phyloP scores from a whole-genome alignment of 148 eudicot species.

The Camellia lanceoleosa region DNA sequence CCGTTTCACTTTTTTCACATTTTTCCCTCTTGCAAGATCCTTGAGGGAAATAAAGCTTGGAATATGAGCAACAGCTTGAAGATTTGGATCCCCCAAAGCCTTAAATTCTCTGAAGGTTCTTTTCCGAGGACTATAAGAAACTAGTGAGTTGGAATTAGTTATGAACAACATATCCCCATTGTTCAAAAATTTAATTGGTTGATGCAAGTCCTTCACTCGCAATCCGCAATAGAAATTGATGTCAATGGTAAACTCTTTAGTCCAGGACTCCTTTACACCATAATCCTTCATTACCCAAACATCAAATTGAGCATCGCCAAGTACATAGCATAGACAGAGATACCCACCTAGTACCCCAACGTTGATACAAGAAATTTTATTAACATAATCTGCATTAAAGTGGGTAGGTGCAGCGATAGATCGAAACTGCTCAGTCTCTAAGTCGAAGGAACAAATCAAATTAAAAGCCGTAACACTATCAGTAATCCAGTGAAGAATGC shows the following conservation, averaged over 20 bases:
- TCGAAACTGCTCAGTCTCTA: slow-evolving; percentile 23
- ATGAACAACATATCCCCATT: slow-evolving; percentile 34
- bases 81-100: neutral
- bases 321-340: slow-evolving; percentile 31
- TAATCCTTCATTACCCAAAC: slow-evolving; percentile 36
- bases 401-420: slow-evolving; percentile 28
- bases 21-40: slow-evolving; percentile 17
- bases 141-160: slow-evolving; percentile 15
- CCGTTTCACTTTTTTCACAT: slow-evolving; percentile 10
- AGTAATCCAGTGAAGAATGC: slow-evolving; percentile 37
- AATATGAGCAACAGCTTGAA: slow-evolving; percentile 13
- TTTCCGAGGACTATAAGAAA: slow-evolving; percentile 23
- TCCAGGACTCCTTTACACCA: slow-evolving; percentile 37
- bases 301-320: slow-evolving; percentile 22
- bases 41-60: slow-evolving; percentile 35
- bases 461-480: slow-evolving; percentile 10
- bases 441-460: slow-evolving; percentile 28
- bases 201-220: slow-evolving; percentile 8
- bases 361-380: slow-evolving; percentile 19
- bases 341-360: slow-evolving; percentile 20
- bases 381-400: slow-evolving; percentile 8
- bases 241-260: slow-evolving; percentile 25
- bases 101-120: slow-evolving; percentile 28
- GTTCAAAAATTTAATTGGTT: slow-evolving; percentile 22
- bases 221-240: slow-evolving; percentile 24